phyloP scores from a whole-genome alignment of 2,329 filamentous ascomycete genomes.

The Trichoderma harzianum region DNA sequence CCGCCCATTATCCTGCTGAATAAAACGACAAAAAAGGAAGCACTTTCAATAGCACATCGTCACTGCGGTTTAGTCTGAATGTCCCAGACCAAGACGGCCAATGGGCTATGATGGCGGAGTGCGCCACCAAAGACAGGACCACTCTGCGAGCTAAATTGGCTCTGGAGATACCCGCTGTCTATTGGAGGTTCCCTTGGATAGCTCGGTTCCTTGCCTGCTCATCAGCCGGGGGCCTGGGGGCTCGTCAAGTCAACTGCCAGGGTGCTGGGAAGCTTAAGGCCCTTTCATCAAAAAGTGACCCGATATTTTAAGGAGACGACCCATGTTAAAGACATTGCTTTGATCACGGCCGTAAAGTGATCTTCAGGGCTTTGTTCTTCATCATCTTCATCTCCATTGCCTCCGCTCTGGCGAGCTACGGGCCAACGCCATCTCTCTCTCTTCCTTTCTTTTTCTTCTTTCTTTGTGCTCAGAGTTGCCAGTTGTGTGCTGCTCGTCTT shows the following conservation, averaged over 20 bases:
- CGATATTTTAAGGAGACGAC: constrained; percentile 12
- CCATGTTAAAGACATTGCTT: constrained; percentile 6
- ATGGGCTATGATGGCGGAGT: constrained; percentile 4
- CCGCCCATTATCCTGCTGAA: not conserved
- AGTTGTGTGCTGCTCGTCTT: not conserved
- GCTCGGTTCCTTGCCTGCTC: not conserved
- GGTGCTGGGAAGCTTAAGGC: not conserved
- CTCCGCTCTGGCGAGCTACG: not conserved
- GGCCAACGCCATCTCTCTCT: not conserved
- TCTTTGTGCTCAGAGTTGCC: not conserved
- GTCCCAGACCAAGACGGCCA: not conserved
- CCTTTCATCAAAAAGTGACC: constrained; percentile 13
- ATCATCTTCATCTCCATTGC: not conserved
- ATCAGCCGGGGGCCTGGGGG: constrained; percentile 4
- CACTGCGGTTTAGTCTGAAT: not conserved
- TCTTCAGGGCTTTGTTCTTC: constrained; percentile 13
- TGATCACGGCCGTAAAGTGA: not conserved
- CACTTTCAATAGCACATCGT: not conserved
- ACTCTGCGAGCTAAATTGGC: constrained; percentile 13
- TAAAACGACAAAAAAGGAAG: not conserved
- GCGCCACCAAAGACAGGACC: constrained; percentile 1
- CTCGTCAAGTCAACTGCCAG: constrained; percentile 3
- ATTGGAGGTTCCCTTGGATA: constrained; percentile 11
- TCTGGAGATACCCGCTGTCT: constrained; percentile 13
- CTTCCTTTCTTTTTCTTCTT: not conserved